Evolutionary conservation across 192 early-diverging fungal species (phyloP).

Genomic region (Coemansia sp.): DNA sequence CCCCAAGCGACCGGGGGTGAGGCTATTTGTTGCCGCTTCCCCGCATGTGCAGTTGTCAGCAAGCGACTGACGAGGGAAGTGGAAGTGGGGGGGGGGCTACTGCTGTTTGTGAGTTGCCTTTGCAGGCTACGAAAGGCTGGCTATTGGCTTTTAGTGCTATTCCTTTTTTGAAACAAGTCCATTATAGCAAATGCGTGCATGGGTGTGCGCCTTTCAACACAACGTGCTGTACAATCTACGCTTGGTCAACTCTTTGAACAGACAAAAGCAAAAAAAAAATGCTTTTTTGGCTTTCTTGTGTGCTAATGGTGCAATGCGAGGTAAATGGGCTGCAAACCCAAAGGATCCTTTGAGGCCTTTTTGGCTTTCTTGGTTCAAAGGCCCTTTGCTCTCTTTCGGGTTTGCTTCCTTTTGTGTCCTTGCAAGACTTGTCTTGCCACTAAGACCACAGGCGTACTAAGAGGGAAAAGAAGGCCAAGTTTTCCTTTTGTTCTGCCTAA

Average conservation of each 20-base stretch:
- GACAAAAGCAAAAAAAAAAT: not conserved
- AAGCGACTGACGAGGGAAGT: not conserved
- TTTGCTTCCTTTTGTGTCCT: not conserved
- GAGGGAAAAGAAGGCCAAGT: not conserved
- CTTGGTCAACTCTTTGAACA: not conserved
- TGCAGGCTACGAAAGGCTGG: not conserved
- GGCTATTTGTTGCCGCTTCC: not conserved
- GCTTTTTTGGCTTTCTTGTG: too few relatives aligned
- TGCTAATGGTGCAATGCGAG: not conserved
- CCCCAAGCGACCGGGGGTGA: not conserved
- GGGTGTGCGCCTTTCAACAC: not conserved
- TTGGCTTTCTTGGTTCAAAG: not conserved
- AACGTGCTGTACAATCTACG: not conserved
- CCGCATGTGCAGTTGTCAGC: not conserved
- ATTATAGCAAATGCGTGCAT: not conserved
- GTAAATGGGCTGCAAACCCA: not conserved
- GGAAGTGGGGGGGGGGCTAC: not conserved
- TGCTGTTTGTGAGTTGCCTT: not conserved
- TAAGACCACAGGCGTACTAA: not conserved
- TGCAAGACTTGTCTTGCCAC: not conserved
- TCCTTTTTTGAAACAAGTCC: not conserved
- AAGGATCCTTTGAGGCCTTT: not conserved
- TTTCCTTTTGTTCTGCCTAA: not conserved
- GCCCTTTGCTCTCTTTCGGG: not conserved
- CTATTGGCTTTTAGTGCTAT: not conserved